phyloP scores from a whole-genome alignment of 345 rosid genomes.

The Lepidium africanum region DNA sequence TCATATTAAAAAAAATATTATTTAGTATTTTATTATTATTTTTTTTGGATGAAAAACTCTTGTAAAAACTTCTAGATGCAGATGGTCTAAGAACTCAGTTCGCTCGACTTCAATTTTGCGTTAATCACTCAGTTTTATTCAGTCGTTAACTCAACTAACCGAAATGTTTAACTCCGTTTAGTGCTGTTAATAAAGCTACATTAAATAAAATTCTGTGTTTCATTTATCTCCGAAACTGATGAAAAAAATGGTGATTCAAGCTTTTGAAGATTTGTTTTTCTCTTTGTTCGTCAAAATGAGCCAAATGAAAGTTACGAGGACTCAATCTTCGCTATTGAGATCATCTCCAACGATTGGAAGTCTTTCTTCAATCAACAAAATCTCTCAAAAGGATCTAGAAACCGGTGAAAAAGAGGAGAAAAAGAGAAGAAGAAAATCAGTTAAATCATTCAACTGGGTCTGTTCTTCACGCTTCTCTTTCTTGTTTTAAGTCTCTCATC shows the following conservation, averaged over 20 bases:
- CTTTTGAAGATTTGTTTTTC: neutral
- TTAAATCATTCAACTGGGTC: constrained; percentile 30
- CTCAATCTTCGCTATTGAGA: constrained; percentile 77
- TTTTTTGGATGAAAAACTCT: too few relatives aligned
- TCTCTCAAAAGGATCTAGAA: constrained; percentile 25
- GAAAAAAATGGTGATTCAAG: neutral
- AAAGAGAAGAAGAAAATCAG: constrained; percentile 17
- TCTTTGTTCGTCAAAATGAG: constrained; percentile 35
- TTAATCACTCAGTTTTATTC: too few relatives aligned
- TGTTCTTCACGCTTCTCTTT: constrained; percentile 45
- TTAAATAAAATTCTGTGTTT: too few relatives aligned
- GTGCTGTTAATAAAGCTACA: too few relatives aligned
- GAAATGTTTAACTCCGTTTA: too few relatives aligned
- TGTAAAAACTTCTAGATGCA: too few relatives aligned
- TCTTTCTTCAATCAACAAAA: constrained; percentile 40
- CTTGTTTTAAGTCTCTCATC: constrained; percentile 43
- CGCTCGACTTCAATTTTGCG: too few relatives aligned
- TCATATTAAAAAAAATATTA: too few relatives aligned
- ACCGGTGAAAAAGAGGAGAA: constrained; percentile 36
- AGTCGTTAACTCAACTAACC: too few relatives aligned
- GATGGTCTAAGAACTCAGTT: too few relatives aligned
- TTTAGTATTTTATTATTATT: too few relatives aligned
- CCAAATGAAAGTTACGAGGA: constrained; percentile 66
- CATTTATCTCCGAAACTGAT: too few relatives aligned
- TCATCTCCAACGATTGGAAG: constrained; percentile 83